phyloP scores from a whole-genome alignment of 371 early-diverging fungal species.

The Mortierella polycephala region DNA sequence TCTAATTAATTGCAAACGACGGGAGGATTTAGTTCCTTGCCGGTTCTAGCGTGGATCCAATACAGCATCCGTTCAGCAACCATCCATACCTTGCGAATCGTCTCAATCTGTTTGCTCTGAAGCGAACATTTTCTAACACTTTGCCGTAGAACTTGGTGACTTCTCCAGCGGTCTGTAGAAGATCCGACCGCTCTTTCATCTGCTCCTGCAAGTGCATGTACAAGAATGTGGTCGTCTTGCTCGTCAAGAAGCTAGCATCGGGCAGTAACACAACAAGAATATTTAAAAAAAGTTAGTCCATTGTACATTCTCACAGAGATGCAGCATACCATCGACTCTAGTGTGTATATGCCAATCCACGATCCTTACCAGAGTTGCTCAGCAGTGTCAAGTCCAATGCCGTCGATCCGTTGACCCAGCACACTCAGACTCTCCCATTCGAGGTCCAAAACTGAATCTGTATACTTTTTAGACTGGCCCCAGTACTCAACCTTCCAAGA shows the following conservation, averaged over 20 bases:
- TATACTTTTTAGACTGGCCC: constrained; percentile 60
- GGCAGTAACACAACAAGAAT: neutral
- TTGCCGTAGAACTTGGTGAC: constrained; percentile 69
- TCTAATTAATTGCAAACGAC: constrained; percentile 32
- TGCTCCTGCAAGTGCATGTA: constrained; percentile 49
- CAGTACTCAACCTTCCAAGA: constrained; percentile 73
- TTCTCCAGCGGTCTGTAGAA: constrained; percentile 56
- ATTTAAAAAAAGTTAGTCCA: neutral
- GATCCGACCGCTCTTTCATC: constrained; percentile 37
- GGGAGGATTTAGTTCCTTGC: neutral
- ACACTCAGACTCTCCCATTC: constrained; percentile 85
- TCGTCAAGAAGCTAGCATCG: constrained; percentile 44
- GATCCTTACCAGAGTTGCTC: constrained; percentile 75
- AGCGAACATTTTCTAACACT: constrained; percentile 71
- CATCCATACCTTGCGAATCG: constrained; percentile 67
- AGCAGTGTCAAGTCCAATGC: constrained; percentile 81
- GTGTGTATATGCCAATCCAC: too few species aligned
- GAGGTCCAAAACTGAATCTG: constrained; percentile 83
- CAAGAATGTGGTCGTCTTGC: constrained; percentile 53
- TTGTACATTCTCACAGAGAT: neutral
- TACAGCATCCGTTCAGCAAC: neutral
- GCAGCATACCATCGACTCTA: too few species aligned
- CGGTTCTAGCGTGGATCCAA: too few species aligned
- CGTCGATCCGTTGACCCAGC: constrained; percentile 75
- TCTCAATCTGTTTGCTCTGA: constrained; percentile 71